phyloP scores from a whole-genome alignment of 371 early-diverging fungal species.

The Mucor indicus region DNA sequence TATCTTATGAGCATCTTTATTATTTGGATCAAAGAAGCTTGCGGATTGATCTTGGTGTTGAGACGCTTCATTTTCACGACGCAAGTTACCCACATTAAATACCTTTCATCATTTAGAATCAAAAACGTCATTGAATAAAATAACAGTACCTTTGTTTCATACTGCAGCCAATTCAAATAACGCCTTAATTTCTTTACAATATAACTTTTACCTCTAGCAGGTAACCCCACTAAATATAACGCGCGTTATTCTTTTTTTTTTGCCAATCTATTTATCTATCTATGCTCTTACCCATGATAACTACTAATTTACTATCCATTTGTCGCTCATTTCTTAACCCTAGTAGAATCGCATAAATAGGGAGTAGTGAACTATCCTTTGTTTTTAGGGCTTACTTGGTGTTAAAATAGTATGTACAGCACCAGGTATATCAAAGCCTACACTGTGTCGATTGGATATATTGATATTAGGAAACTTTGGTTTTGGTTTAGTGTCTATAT shows the following conservation, averaged over 20 bases:
- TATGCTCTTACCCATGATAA: constrained; percentile 59
- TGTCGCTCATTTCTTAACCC: constrained; percentile 24
- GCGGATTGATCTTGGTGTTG: constrained; percentile 47
- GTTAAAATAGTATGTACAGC: constrained; percentile 31
- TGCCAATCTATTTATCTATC: too few relatives aligned
- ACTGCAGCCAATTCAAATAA: constrained; percentile 71
- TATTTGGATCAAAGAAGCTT: constrained; percentile 78
- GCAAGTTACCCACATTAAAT: constrained; percentile 87
- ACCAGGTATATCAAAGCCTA: constrained; percentile 34
- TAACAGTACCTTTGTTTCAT: constrained; percentile 63
- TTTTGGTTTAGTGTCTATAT: neutral
- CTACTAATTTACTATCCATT: constrained; percentile 53
- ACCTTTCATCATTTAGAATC: too few relatives aligned
- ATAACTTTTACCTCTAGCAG: constrained; percentile 88
- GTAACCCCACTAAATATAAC: constrained; percentile 65
- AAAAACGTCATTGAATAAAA: too few relatives aligned
- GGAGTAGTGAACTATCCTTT: neutral
- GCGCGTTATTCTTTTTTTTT: neutral
- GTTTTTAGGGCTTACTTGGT: constrained; percentile 15
- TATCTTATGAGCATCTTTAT: constrained; percentile 58
- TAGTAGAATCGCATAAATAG: neutral
- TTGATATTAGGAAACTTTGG: neutral
- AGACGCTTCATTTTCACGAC: constrained; percentile 55
- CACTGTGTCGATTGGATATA: constrained; percentile 12
- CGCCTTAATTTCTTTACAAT: constrained; percentile 83